Percentiles rank a stretch among this genome's conserved stretches.
Conservation (phyloP, 1,284 basidiomycete species). For the Exobasidium cylindrosporum region DNA sequence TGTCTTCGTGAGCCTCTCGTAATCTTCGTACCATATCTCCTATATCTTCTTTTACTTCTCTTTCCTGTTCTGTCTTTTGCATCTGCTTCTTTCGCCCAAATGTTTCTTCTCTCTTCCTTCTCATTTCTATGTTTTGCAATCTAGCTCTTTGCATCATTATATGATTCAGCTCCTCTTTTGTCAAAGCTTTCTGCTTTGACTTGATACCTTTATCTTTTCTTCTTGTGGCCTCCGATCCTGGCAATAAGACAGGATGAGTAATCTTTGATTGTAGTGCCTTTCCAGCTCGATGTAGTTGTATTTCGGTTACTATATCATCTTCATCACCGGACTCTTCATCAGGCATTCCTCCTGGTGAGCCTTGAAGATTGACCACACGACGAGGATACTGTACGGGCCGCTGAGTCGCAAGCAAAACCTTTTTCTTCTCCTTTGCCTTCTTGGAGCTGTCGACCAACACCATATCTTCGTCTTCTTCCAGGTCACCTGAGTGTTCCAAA, state of each 20-base stretch:
- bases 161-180: constrained; percentile 36
- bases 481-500: constrained; percentile 16
- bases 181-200: constrained; percentile 22
- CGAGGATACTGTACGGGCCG: too few relatives aligned
- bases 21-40: constrained; percentile 1
- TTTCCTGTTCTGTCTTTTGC: constrained; percentile 6
- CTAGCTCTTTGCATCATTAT: constrained; percentile 28
- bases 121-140: constrained; percentile 7
- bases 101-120: not conserved
- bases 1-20: not conserved
- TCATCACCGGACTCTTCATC: constrained; percentile 9
- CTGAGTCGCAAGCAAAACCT: too few relatives aligned
- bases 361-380: not conserved
- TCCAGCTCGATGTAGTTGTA: not conserved
- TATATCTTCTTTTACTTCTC: constrained; percentile 22
- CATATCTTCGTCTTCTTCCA: constrained; percentile 13
- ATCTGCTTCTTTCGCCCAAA: not conserved
- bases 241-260: not conserved
- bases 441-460: not conserved
- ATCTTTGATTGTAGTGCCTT: not conserved
- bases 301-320: constrained; percentile 22
- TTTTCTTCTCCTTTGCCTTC: not conserved
- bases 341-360: not conserved
- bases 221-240: not conserved
- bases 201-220: not conserved